Base-by-base conservation (phyloP, 2,329 filamentous ascomycete species). In the Arachnopeziza araneosa region DNA sequence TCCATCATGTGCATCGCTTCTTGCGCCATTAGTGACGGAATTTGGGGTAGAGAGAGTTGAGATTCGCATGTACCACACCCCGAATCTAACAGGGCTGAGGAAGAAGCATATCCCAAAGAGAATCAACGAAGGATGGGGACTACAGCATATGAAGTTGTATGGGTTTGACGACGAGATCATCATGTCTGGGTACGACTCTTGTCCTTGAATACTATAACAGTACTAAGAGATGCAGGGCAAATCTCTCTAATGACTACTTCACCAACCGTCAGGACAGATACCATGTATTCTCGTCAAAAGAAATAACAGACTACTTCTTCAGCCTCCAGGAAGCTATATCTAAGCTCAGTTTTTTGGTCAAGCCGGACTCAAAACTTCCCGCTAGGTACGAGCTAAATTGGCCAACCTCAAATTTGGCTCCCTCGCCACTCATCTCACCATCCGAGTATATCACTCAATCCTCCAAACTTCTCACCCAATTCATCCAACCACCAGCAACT, bases 81-180 rank as follows among this genome's bases (percentile, higher is more conserved):
- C 95, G 0, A 99, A 99, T 70, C 76, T 99, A 64, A 96, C 90
- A 2, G 95, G 95, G 0, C 68, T 96, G 60, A 84, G 88, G 55
- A 98, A 98, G 76, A 86, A 87, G 69, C 79, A 90, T 66, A 84
- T 98, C 1, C 95, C 95, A 0, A 90, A 85, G 71, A 83, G 95
- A 22, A 93, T 99, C 72, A 99, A 99, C 68, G 95, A 99, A 76
- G 95, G 95, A 21, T 99, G 95, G 95, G 95, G 95, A 1, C 76
- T 99, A 63, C 95, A 99, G 73, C 95, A 99, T 72, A 99, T 99
- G 93, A 99, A 99, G 80, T 80, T 99, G 0, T 99, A 99, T 68
- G 95, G 95, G 0, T 79, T 96, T 23, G 95, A 99, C 69, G 92
- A 99, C 70, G 92, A 96, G 74, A 89, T 99, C 60, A 93, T 99